Evolutionary conservation across 305 asterid species (phyloP).

Genomic region (Fraxinus sp.): DNA sequence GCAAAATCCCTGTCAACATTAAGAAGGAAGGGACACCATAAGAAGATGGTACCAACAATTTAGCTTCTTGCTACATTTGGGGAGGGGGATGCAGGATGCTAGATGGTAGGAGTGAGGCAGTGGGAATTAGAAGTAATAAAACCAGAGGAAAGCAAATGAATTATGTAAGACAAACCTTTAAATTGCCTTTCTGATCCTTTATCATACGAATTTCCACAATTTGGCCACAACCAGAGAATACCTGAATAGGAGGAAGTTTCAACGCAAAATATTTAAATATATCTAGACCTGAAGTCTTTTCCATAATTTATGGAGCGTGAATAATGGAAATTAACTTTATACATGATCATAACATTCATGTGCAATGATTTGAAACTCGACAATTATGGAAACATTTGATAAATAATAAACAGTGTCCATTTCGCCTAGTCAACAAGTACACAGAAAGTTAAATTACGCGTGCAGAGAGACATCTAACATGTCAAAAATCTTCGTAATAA

Average conservation of each 20-base stretch:
- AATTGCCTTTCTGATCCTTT: conserved; percentile 57
- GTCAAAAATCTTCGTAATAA: conserved; percentile 13
- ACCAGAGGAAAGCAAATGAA: conserved; percentile 19
- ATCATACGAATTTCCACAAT: conserved; percentile 66
- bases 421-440: conserved; percentile 12
- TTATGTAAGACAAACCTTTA: conserved; percentile 50
- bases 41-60: conserved; percentile 22
- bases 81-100: neutral
- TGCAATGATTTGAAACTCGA: neutral
- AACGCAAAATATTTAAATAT: neutral
- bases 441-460: neutral
- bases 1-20: conserved; percentile 69
- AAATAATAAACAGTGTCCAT: conserved; percentile 7
- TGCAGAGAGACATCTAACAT: neutral
- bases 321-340: neutral
- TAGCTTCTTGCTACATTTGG: conserved; percentile 14
- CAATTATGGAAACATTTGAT: neutral
- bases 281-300: conserved; percentile 7
- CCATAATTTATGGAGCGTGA: conserved; percentile 9
- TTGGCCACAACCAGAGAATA: conserved; percentile 72
- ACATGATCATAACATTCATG: neutral
- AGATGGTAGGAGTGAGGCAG: neutral
- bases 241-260: conserved; percentile 42
- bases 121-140: conserved; percentile 17
- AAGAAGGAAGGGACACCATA: conserved; percentile 15